Evolutionary conservation across 1,284 basidiomycete species (phyloP).

Genomic region (Rhodotorula sp.): DNA sequence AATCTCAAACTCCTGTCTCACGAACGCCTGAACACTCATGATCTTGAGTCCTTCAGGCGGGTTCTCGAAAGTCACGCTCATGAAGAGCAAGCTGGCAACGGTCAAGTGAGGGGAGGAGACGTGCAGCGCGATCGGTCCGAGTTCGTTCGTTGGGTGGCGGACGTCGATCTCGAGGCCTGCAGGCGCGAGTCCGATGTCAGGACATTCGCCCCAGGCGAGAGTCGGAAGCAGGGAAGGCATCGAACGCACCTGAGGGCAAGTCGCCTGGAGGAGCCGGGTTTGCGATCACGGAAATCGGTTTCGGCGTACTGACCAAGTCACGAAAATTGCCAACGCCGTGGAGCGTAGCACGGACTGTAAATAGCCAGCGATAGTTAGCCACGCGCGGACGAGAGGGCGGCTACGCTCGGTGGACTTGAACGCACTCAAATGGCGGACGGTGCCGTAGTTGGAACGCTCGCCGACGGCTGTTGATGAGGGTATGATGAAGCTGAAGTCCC

Average conservation of each 20-base stretch:
- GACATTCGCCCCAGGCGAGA: too few species aligned
- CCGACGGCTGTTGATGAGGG: conserved; percentile 22
- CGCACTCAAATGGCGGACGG: conserved; percentile 24
- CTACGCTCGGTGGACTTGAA: not conserved
- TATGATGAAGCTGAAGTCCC: conserved; percentile 30
- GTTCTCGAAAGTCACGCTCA: conserved; percentile 19
- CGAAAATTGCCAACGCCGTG: conserved; percentile 13
- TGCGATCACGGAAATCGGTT: conserved; percentile 15
- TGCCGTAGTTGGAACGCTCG: conserved; percentile 23
- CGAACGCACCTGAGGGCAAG: not conserved
- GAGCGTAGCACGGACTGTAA: conserved; percentile 21
- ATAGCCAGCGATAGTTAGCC: too few species aligned
- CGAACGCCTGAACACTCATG: conserved; percentile 24
- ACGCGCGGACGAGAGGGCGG: not conserved
- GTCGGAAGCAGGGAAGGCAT: not conserved
- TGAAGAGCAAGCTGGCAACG: conserved; percentile 25
- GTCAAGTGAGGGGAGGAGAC: conserved; percentile 35
- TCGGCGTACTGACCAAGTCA: conserved; percentile 6
- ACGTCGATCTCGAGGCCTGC: conserved; percentile 26
- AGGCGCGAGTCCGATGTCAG: not conserved
- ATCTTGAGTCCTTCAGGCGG: conserved; percentile 30
- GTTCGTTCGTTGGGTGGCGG: conserved; percentile 1
- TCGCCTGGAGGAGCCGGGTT: conserved; percentile 23
- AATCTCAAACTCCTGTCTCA: conserved; percentile 27
- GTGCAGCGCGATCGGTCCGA: conserved; percentile 28